These are phyloP conservation scores for Aspergillus glaucus DNA, from an alignment of 2,329 filamentous ascomycete species.

Conservation along the genomic window DNA sequence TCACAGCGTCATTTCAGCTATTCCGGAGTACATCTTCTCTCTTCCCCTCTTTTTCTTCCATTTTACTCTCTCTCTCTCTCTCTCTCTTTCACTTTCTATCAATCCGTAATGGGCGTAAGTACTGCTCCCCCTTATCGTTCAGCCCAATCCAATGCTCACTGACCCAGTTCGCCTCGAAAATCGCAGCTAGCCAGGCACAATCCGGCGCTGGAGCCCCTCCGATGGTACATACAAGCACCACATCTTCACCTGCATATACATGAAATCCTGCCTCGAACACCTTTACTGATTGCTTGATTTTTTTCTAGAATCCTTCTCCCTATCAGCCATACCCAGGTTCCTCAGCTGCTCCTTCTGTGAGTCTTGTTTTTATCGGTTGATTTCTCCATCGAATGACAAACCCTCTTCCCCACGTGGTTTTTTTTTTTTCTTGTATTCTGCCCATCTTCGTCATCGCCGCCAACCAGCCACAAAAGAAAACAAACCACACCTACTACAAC, in stretches of 20 bases:
- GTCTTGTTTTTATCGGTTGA: constrained; percentile 10
- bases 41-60: not conserved
- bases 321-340: constrained; percentile 53
- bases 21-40: not conserved
- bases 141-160: not conserved
- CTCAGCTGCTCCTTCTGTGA: constrained; percentile 20
- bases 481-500: not conserved
- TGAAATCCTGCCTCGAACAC: not conserved
- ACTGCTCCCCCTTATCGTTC: not conserved
- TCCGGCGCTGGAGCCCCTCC: constrained; percentile 33
- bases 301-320: constrained; percentile 6
- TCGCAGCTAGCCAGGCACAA: constrained; percentile 35
- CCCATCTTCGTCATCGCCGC: constrained; percentile 1
- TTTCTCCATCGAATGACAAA: constrained; percentile 1
- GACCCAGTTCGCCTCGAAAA: constrained; percentile 37
- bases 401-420: not conserved
- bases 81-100: not conserved
- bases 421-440: constrained; percentile 4
- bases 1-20: not conserved
- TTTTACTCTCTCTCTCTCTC: not conserved
- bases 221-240: constrained; percentile 9
- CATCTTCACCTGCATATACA: too few relatives aligned
- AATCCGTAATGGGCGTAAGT: not conserved
- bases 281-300: constrained; percentile 2
- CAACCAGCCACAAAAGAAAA: not conserved